Evolutionary conservation across 2,329 filamentous ascomycete genomes (phyloP).

Genomic region (Sporothrix phasma): DNA sequence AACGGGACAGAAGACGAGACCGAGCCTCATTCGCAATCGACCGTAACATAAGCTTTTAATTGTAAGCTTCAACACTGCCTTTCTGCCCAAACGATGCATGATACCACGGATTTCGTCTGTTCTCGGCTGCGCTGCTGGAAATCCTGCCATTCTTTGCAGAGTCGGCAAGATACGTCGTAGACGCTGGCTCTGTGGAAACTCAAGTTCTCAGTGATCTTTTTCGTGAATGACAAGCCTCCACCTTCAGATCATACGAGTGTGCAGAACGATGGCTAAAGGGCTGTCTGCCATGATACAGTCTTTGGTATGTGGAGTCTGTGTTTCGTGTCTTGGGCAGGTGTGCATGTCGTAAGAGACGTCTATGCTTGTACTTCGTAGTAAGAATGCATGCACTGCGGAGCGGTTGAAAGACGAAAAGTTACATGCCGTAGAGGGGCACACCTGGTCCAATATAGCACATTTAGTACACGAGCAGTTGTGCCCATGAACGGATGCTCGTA

Average conservation of each 20-base stretch:
- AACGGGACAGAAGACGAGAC: too few species aligned
- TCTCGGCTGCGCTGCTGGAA: background rate
- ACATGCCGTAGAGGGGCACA: background rate
- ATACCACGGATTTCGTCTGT: background rate
- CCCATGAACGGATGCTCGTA: too few species aligned
- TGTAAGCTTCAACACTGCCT: too few species aligned
- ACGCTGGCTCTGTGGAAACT: background rate
- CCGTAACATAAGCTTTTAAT: too few species aligned
- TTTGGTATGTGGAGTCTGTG: too few species aligned
- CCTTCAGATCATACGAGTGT: background rate
- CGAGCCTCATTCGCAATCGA: too few species aligned
- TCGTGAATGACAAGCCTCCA: background rate
- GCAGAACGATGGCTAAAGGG: background rate
- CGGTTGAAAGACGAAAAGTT: background rate
- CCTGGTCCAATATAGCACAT: constrained; percentile 8
- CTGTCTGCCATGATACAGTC: too few species aligned
- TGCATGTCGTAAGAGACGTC: too few species aligned
- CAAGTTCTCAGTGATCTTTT: background rate
- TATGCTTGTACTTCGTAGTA: background rate
- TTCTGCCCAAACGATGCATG: background rate
- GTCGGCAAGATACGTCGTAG: too few species aligned
- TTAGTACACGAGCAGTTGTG: constrained; percentile 3
- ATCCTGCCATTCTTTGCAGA: too few species aligned
- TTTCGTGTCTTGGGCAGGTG: too few species aligned
- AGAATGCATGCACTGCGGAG: background rate